Evolutionary conservation across 371 early-diverging fungal species (phyloP), one percentile per base, ranked within the genome.

Genomic region (Capillidium rhysosporum): DNA sequence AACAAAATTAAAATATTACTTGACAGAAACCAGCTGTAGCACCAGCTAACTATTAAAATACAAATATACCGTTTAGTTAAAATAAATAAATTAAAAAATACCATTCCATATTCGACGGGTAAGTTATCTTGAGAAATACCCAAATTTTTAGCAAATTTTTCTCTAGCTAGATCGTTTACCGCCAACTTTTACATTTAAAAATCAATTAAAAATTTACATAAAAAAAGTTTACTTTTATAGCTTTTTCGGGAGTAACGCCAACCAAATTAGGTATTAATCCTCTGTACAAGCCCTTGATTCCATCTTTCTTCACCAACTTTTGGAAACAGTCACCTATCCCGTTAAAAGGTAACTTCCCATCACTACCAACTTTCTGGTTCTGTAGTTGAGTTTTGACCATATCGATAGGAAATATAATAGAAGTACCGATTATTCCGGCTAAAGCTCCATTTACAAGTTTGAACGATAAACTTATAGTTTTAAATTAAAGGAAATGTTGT

Each of bases 261-360:
- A 88, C 76, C 23, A 97, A 68, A 25, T 91, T 90, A 10, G 95
- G 82, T 3, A 85, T 71, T 78, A 94, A 81, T 56, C 98, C 98
- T 47, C 89, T 84, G 72, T 97, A 97, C 54, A 92, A 70, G 57
- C 93, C 94, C 20, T 77, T 65, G 44, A 90, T 49, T 34, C 98
- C 98, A 68, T 90, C 95, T 30, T 76, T 71, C 64, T 76, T 82
- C 43, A 51, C 31, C 23, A 89, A 89, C 34, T 51, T 51, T 1
- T 28, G 29, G 30, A 51, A 51, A 34, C 51, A 51, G 24, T 51
- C 51, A 23, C 20, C 23, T 21, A 20, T 51, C n/a, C 51, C 51
- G n/a, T 29, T 31, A 21, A 25, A 38, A 20, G 51, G 51, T 9
- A 34, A 18, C 23, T 51, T 29, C 8, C 51, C 51, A 47, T 12